These are phyloP conservation scores for Rubus idaeus DNA, from an alignment of 306 rosid species.

Conservation along the genomic window DNA sequence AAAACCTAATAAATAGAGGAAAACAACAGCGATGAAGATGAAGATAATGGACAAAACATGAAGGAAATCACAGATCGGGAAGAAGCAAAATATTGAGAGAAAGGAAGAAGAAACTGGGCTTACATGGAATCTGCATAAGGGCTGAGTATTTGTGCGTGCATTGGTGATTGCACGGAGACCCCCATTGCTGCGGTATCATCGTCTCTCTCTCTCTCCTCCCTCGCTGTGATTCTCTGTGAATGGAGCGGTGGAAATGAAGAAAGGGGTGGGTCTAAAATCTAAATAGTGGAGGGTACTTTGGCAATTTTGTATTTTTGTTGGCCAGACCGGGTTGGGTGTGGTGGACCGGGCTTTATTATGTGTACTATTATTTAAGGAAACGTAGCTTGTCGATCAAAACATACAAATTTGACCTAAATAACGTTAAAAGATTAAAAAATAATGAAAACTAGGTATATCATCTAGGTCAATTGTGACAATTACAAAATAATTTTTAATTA, in stretches of 20 bases:
- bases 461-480: no score
- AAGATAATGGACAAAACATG: no score
- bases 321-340: no score
- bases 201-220: not conserved
- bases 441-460: no score
- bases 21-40: no score
- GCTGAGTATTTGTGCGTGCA: conserved; percentile 79
- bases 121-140: conserved; percentile 78
- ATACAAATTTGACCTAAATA: no score
- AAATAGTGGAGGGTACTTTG: not conserved
- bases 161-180: conserved; percentile 66
- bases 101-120: not conserved
- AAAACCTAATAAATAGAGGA: no score
- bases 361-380: no score
- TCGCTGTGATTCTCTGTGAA: not conserved
- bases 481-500: no score
- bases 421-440: no score
- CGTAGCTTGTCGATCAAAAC: no score
- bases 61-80: not conserved
- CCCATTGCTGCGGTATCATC: conserved; percentile 81
- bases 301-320: conserved; percentile 1
- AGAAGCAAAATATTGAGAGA: not conserved
- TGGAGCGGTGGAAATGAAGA: not conserved
- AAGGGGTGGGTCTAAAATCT: not conserved
- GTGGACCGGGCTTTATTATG: no score